Percentiles rank a stretch among this genome's conserved stretches.
These are phyloP conservation scores for Eleusine coracana DNA, from an alignment of 176 grass and related monocot genomes.

Conservation along the genomic window DNA sequence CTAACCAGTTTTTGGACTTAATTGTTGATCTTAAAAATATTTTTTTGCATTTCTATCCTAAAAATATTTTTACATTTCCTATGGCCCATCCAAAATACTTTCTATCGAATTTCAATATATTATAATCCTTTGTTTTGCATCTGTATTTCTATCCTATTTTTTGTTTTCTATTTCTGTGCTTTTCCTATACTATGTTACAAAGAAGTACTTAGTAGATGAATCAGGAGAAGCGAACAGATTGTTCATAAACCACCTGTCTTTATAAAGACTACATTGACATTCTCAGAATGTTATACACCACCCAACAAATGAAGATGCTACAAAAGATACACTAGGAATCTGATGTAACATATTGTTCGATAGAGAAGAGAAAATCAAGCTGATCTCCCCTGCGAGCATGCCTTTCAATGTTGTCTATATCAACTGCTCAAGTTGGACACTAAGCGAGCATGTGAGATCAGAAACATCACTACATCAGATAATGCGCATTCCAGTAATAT, in stretches of 20 bases:
- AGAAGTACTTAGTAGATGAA: not conserved
- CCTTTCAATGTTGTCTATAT: constrained; percentile 26
- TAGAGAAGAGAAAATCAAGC: not conserved
- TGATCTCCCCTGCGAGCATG: not conserved
- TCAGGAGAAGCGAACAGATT: constrained; percentile 12
- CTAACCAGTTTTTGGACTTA: too few species aligned
- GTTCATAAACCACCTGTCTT: constrained; percentile 41
- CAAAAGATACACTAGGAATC: not conserved
- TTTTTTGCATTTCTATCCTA: too few species aligned
- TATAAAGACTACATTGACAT: constrained; percentile 22
- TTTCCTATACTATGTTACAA: too few species aligned
- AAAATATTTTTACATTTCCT: too few species aligned
- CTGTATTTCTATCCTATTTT: too few species aligned
- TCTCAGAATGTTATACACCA: constrained; percentile 21
- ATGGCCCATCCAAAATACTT: too few species aligned
- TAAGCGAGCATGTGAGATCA: constrained; percentile 1
- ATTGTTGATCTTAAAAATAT: too few species aligned
- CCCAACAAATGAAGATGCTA: constrained; percentile 14
- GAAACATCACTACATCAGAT: constrained; percentile 52
- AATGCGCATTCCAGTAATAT: constrained; percentile 72
- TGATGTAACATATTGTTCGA: not conserved
- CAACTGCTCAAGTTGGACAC: constrained; percentile 12
- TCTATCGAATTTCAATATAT: too few species aligned
- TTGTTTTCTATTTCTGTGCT: too few species aligned
- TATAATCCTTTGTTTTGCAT: too few species aligned